phyloP scores from a whole-genome alignment of 1,139 yeast species.

The Suhomyces atakaporum region DNA sequence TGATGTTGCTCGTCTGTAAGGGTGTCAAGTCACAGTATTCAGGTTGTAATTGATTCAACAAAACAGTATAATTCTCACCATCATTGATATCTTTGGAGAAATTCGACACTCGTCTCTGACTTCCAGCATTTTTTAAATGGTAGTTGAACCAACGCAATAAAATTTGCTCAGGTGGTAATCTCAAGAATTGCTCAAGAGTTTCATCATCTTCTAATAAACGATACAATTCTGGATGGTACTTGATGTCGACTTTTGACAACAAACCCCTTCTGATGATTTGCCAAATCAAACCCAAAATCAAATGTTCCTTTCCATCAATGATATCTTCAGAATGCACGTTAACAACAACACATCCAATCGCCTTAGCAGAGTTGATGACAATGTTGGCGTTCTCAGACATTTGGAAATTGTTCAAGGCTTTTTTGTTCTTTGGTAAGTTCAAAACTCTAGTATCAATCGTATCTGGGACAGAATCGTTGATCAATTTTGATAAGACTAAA shows the following conservation, averaged over 20 bases:
- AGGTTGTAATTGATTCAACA: slow-evolving; percentile 87
- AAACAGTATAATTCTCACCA: slow-evolving; percentile 91
- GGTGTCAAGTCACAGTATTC: slow-evolving; percentile 80
- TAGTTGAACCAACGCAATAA: slow-evolving; percentile 96
- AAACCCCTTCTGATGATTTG: slow-evolving; percentile 96
- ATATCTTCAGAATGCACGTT: slow-evolving; percentile 97
- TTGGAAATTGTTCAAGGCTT: slow-evolving; percentile 88
- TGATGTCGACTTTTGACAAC: slow-evolving; percentile 91
- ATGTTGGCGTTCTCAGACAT: slow-evolving; percentile 97
- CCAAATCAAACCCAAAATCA: slow-evolving; percentile 95
- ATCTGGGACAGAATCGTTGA: slow-evolving; percentile 97
- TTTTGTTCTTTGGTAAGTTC: slow-evolving; percentile 75
- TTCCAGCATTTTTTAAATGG: slow-evolving; percentile 92
- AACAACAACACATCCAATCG: slow-evolving; percentile 97
- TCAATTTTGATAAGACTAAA: slow-evolving; percentile 84
- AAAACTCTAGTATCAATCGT: slow-evolving; percentile 97
- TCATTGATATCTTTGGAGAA: slow-evolving; percentile 88
- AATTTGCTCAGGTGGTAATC: slow-evolving; percentile 97
- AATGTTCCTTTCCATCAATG: slow-evolving; percentile 94
- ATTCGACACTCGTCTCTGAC: slow-evolving; percentile 81
- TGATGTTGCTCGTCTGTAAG: slow-evolving; percentile 68
- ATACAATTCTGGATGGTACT: slow-evolving; percentile 93
- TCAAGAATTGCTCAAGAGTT: slow-evolving; percentile 91
- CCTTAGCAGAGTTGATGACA: slow-evolving; percentile 96
- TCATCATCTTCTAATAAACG: slow-evolving; percentile 95